Evolutionary conservation across 129 eudicot species (phyloP).

Genomic region (Scalesia atractyloides): DNA sequence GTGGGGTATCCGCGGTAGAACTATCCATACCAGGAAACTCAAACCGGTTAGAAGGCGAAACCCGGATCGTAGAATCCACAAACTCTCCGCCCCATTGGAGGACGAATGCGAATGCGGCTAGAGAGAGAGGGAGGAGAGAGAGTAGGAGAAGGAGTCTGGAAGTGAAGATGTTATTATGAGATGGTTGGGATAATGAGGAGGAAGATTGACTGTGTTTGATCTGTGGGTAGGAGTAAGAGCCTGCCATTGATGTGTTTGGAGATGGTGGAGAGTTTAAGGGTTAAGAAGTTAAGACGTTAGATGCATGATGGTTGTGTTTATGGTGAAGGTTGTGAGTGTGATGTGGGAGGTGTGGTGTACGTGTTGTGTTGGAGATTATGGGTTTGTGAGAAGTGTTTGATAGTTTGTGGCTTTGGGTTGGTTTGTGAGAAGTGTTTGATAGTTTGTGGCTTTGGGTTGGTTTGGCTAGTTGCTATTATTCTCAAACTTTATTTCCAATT

Average conservation of each 20-base stretch:
- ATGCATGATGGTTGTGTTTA: neutral
- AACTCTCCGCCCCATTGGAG: slow-evolving; percentile 87
- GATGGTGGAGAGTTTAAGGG: neutral
- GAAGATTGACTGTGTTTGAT: slow-evolving; percentile 36
- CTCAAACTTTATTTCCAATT: too few species aligned
- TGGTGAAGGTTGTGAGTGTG: slow-evolving; percentile 6
- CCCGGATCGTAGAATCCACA: slow-evolving; percentile 33
- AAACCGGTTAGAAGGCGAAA: slow-evolving; percentile 16
- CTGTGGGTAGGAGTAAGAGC: slow-evolving; percentile 18
- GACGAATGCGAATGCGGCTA: slow-evolving; percentile 74
- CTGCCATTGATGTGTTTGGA: slow-evolving; percentile 28
- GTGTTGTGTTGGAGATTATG: neutral
- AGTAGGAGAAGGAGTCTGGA: slow-evolving; percentile 62
- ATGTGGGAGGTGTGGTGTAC: too few species aligned
- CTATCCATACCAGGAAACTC: slow-evolving; percentile 40
- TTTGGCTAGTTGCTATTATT: too few species aligned
- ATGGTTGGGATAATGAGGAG: slow-evolving; percentile 39
- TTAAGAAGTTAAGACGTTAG: slow-evolving; percentile 5
- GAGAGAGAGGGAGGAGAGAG: slow-evolving; percentile 66
- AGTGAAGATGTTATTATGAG: slow-evolving; percentile 22
- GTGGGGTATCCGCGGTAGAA: slow-evolving; percentile 11
- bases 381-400: too few species aligned
- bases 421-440: too few species aligned
- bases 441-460: too few species aligned
- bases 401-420: too few species aligned